Base-by-base conservation (phyloP, 2,329 filamentous ascomycete species). In the Sporothrix pseudoabietina region DNA sequence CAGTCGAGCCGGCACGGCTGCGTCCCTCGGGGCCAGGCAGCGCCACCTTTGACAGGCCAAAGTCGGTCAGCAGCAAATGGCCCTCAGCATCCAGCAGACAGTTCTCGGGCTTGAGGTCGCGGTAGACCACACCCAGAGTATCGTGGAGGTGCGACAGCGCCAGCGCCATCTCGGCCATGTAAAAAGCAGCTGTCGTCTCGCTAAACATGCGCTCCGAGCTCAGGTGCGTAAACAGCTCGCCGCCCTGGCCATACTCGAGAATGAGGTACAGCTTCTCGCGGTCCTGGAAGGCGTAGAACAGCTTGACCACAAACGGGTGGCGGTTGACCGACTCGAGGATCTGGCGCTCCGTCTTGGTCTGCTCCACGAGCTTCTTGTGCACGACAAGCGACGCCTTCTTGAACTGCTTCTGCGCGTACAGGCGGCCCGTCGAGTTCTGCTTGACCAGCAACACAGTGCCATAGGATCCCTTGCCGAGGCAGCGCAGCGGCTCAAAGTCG, bases 331-430 rank as follows among this genome's bases (percentile, higher is more conserved):
- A 97, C 84, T 99, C 96, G 70, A 99, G 87, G 72, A 99, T 97
- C 78, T 91, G 91, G 69, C 96, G 92, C 84, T 99, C 96, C 1
- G 95, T 98, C 86, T 97, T 97, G 73, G 96, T 98, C 84, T 98
- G 96, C 83, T 98, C 94, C 69, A 99, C 90, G 44, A 98, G 88
- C 81, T 94, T 94, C 86, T 97, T 98, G 83, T 98, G 94, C 54
- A 99, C 93, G 0, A 94, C 94, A 71, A 99, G 85, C 9, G 94
- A 97, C 0, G 97, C 96, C 83, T 99, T 99, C 81, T 95, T 96
- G 83, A 99, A 96, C 82, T 98, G 95, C 85, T 99, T 99, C 84
- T 99, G 97, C 0, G 96, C 97, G 79, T 94, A 99, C 5, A 99
- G 88, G 59, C 93, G 91, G 57, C 96, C 96, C 1, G 94, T 98